Evolutionary conservation across 371 early-diverging fungal genomes (phyloP), one percentile per base, ranked within the genome.

Genomic region (Gilbertella persicaria): DNA sequence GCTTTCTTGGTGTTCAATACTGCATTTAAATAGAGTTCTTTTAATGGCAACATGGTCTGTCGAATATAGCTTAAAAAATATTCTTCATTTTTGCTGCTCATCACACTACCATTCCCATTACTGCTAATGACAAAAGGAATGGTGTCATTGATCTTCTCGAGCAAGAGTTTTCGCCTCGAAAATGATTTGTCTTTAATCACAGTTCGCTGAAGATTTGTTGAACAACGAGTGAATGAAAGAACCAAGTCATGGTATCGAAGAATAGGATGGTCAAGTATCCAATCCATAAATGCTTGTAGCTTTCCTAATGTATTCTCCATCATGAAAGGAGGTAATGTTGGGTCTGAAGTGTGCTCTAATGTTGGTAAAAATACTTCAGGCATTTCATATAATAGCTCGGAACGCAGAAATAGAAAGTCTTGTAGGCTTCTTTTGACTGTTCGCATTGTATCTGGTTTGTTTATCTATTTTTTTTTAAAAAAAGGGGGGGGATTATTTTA

Each of bases 361-460:
- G 79, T 73, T 0, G 83, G 83, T n/a, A 83, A 61, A 37, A 77
- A 78, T 0, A 64, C 36, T 41, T 83, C 83, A 0, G 83, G 80
- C 19, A 56, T 40, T 53, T 81, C 80, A 12, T 73, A 53, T 5
- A 78, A 24, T 29, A 79, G 29, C 19, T 73, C 70, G 35, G 70
- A 58, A 6, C 74, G 55, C 16, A 83, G 41, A 21, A 78, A 65
- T 25, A 57, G 16, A 46, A 83, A 83, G 19, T 83, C 83, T 20
- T 79, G 66, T 26, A 78, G 21, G 13, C 60, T 65, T 42, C 81
- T 56, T 17, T 60, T 53, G 38, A 80, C 75, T 0, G 62, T 66
- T 13, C 55, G 53, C 49, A 75, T 72, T 13, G 67, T 59, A 6
- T 66, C 53, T 21, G 62, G 57, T 25, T 60, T 63, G 5, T 48